Conservation (phyloP, 306 rosid species). For the Dalbergia cultrata region DNA sequence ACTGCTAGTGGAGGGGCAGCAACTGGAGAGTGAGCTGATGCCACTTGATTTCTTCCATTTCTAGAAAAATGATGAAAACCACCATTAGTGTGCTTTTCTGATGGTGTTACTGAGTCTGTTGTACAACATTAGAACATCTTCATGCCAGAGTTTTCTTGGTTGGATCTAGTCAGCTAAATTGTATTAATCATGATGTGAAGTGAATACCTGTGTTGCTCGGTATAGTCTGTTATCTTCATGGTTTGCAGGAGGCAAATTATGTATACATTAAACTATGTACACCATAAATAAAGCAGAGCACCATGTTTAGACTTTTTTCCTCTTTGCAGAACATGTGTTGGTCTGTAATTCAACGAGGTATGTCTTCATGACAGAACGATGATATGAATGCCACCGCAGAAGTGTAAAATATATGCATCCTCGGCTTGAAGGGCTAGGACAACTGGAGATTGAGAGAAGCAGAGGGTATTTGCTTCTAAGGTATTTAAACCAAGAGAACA, state of each 20-base stretch:
- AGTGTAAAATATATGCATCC: neutral
- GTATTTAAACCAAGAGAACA: too few species aligned
- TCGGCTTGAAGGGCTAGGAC: neutral
- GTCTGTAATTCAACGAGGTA: conserved; percentile 1
- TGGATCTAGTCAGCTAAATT: conserved; percentile 34
- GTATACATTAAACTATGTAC: conserved; percentile 7
- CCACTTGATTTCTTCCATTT: conserved; percentile 48
- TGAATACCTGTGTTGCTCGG: conserved; percentile 29
- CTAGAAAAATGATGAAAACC: conserved; percentile 41
- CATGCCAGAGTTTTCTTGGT: conserved; percentile 30
- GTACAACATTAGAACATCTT: conserved; percentile 17
- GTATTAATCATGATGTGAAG: conserved; percentile 17
- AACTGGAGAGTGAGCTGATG: conserved; percentile 49
- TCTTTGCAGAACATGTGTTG: neutral
- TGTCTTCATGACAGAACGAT: neutral
- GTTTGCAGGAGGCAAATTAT: conserved; percentile 26
- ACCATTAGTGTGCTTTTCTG: neutral
- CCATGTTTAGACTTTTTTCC: neutral
- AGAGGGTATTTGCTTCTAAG: too few species aligned
- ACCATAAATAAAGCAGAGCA: conserved; percentile 19
- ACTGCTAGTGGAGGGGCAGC: conserved; percentile 37
- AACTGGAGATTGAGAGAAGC: neutral
- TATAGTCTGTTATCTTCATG: conserved; percentile 5
- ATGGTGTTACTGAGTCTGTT: conserved; percentile 2
- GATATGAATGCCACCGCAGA: neutral